Base-by-base conservation (phyloP, 768 basidiomycete species). In the Mycena latifolia region DNA sequence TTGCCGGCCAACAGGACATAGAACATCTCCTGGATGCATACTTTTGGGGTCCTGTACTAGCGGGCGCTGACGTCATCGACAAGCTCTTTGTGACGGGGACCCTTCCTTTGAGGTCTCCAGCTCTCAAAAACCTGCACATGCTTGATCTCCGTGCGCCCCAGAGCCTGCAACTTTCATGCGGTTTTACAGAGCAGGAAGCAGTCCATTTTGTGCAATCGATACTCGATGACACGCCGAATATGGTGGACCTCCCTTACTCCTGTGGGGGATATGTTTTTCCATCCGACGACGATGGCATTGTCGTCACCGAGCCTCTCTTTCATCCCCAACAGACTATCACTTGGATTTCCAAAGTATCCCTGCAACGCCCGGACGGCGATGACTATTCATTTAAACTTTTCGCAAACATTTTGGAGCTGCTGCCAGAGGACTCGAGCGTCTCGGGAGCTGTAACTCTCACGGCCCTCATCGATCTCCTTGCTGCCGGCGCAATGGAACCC, bases 61-160 rank as follows among this genome's bases (percentile, higher is more conserved):
- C 56, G 2, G 62, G 45, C 28, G 29, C 55, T 24, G 39, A 56
- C 31, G 66, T 60, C 28, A 52, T 68, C 17, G 35, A 47, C 37
- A 68, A 68, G 25, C 20, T 68, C 12, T 22, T 63, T 12, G 37
- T 68, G 17, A 64, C 53, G 18, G 66, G 66, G 11, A 45, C 62
- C 28, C 22, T 66, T 14, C 33, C 20, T 17, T 2, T 56, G 8
- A 24, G 41, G 25, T 55, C 17, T 46, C 31, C 54, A 12, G n/a
- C 29, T 17, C 57, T 51, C 17, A 15, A 45, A 17, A 35, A 25
- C 24, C 14, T 46, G 22, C 47, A 29, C 48, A 11, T 28, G 9
- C 57, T 50, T 14, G 6, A 14, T 35, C 33, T 14, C 33, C 33
- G 33, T n/a, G n/a, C n/a, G n/a, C n/a, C n/a, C n/a, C n/a, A n/a